Evolutionary conservation across 768 basidiomycete species (phyloP).

Genomic region (Amanita polypyramis): DNA sequence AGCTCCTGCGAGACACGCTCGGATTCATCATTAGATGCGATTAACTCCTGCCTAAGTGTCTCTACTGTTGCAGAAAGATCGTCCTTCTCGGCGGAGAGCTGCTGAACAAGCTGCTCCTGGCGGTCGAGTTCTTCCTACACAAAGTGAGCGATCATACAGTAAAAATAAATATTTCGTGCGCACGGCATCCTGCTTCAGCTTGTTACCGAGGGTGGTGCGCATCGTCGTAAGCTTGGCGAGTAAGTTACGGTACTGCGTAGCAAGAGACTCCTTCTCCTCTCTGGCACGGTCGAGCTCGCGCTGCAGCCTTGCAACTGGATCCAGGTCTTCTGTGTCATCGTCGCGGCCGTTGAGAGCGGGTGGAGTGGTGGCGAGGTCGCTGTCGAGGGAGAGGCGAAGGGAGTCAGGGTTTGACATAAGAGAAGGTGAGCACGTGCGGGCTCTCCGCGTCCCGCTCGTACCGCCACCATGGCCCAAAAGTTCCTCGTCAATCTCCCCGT

Average conservation of each 20-base stretch:
- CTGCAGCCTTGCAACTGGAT: conserved; percentile 52
- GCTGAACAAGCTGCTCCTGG: conserved; percentile 74
- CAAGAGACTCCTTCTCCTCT: conserved; percentile 84
- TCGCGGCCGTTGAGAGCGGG: conserved; percentile 23
- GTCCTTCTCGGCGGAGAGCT: conserved; percentile 68
- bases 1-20: conserved; percentile 64
- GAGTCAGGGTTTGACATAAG: conserved; percentile 13
- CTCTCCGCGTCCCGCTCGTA: background rate
- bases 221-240: conserved; percentile 86
- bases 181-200: conserved; percentile 94
- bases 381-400: conserved; percentile 34
- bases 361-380: conserved; percentile 27
- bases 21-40: conserved; percentile 64
- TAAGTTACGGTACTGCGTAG: conserved; percentile 75
- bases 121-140: conserved; percentile 95
- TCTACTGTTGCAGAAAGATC: conserved; percentile 62
- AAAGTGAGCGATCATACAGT: conserved; percentile 8
- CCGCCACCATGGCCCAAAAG: conserved; percentile 1
- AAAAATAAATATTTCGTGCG: conserved; percentile 12
- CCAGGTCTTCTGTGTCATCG: conserved; percentile 28
- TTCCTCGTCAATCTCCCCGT: conserved; percentile 11
- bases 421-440: conserved; percentile 2
- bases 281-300: conserved; percentile 64
- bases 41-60: conserved; percentile 73
- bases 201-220: conserved; percentile 88